Evolutionary conservation across 371 early-diverging fungal species (phyloP).

Genomic region (Paraphysoderma sedebokerense): DNA sequence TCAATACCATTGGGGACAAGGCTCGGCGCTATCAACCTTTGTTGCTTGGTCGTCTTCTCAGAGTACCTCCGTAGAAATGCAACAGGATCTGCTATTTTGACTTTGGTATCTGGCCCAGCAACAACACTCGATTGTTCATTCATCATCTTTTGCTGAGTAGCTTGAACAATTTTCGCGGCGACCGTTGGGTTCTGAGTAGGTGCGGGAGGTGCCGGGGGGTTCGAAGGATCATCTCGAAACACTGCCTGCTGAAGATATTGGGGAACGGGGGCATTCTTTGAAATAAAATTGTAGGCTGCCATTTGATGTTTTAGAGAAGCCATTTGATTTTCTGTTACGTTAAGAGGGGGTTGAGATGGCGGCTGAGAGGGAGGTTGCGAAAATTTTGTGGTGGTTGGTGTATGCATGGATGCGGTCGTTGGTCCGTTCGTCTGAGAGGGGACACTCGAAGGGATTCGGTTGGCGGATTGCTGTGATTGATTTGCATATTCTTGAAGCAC

Average conservation of each 20-base stretch:
- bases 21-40: constrained; percentile 49
- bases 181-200: neutral
- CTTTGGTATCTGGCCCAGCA: constrained; percentile 4
- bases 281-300: constrained; percentile 55
- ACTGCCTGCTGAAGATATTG: constrained; percentile 46
- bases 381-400: too few species aligned
- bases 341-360: neutral
- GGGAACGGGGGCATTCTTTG: constrained; percentile 63
- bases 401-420: too few species aligned
- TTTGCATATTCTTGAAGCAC: too few species aligned
- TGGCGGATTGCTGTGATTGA: too few species aligned
- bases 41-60: constrained; percentile 6
- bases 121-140: too few species aligned
- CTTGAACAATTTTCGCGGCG: constrained; percentile 4
- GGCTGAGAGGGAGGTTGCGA: neutral
- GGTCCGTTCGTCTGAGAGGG: too few species aligned
- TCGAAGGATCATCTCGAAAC: neutral
- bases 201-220: neutral
- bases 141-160: too few species aligned
- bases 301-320: constrained; percentile 57
- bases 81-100: neutral
- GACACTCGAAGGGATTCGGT: too few species aligned
- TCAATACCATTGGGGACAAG: constrained; percentile 63
- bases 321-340: constrained; percentile 27
- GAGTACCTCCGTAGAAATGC: neutral